Percentiles rank a stretch among this genome's conserved stretches.
Conservation (phyloP, 441 rosid species). For the Jatropha podagrica region DNA sequence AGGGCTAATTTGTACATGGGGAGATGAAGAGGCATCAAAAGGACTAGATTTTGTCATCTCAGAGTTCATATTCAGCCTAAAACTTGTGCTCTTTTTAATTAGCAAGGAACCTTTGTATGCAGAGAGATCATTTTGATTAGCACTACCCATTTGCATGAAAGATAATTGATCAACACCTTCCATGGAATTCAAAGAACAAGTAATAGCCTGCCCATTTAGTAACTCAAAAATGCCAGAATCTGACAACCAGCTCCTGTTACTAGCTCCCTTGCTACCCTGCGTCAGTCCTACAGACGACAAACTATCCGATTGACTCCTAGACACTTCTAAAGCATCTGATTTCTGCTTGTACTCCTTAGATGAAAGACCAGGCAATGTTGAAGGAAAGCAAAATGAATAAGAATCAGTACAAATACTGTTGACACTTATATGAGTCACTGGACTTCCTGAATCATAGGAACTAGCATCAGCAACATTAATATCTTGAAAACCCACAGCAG, state of each 20-base stretch:
- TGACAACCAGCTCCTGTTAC: constrained; percentile 49
- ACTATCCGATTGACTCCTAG: constrained; percentile 37
- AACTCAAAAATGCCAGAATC: constrained; percentile 46
- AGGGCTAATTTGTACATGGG: constrained; percentile 50
- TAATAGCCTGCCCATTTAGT: constrained; percentile 49
- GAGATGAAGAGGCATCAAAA: constrained; percentile 32
- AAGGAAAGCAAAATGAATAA: constrained; percentile 65
- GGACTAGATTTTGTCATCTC: constrained; percentile 39
- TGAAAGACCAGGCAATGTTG: constrained; percentile 53
- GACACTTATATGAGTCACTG: constrained; percentile 26
- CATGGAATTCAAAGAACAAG: constrained; percentile 53
- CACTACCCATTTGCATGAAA: constrained; percentile 28
- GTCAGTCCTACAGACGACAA: constrained; percentile 31
- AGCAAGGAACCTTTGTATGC: constrained; percentile 41
- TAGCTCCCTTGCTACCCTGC: constrained; percentile 28
- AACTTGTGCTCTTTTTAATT: constrained; percentile 29
- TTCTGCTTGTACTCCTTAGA: constrained; percentile 28
- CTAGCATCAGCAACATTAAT: constrained; percentile 32
- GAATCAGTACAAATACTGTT: constrained; percentile 51
- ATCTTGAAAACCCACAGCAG: constrained; percentile 30
- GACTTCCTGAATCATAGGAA: constrained; percentile 30
- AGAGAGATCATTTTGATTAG: constrained; percentile 40
- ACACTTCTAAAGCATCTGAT: constrained; percentile 35
- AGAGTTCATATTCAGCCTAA: constrained; percentile 30
- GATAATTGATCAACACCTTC: constrained; percentile 35